Percentiles rank a stretch among this genome's conserved stretches.
These are phyloP conservation scores for Colletotrichum sidae DNA, from an alignment of 2,329 filamentous ascomycete species.

Conservation along the genomic window DNA sequence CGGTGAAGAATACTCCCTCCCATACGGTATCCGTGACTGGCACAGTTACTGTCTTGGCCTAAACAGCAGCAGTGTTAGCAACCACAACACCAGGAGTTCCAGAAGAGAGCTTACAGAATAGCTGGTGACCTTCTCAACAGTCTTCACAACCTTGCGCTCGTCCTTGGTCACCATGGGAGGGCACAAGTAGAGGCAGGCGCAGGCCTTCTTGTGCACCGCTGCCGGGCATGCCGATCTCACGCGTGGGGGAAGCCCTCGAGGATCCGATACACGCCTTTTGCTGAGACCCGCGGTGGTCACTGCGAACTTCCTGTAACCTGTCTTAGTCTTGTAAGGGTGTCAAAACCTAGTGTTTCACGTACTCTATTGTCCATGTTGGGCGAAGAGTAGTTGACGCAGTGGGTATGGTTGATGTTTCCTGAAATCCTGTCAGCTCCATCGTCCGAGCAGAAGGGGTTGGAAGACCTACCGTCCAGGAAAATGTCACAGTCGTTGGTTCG, in stretches of 20 bases:
- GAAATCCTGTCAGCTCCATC: not conserved
- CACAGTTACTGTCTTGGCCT: not conserved
- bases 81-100: too few relatives aligned
- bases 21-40: not conserved
- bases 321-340: not conserved
- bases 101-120: not conserved
- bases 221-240: not conserved
- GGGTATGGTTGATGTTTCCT: not conserved
- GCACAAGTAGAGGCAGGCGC: slow-evolving; percentile 12
- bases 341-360: not conserved
- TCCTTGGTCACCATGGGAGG: not conserved
- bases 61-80: not conserved
- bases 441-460: too few relatives aligned
- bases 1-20: not conserved
- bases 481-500: not conserved
- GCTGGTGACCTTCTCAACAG: not conserved
- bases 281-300: not conserved
- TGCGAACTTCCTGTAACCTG: not conserved
- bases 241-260: not conserved
- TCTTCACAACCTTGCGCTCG: slow-evolving; percentile 5
- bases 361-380: slow-evolving; percentile 8
- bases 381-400: not conserved
- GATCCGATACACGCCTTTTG: not conserved
- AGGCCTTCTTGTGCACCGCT: slow-evolving; percentile 6
- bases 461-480: not conserved